Base-by-base conservation (phyloP, 306 rosid species). In the Chamaecrista fasciculata region DNA sequence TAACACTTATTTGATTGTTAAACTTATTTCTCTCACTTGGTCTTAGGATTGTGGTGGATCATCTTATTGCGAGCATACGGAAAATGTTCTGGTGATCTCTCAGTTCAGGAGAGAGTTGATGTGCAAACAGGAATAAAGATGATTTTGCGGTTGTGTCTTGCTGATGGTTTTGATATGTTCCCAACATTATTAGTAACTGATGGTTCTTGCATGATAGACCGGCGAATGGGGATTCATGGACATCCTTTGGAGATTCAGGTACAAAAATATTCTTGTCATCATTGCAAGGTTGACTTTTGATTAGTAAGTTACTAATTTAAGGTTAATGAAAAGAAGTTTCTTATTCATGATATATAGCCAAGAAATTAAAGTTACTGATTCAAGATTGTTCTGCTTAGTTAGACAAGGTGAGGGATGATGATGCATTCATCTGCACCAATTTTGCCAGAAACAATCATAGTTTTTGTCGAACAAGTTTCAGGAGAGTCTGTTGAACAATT, bases 161-260 rank as follows among this genome's bases (percentile, higher is more conserved):
- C 96, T 55, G 93, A 91, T 81, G 97, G 97, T 55, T 91, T 91
- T 76, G 97, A 91, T 48, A 91, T 91, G 97, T 91, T 91, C 70
- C 97, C 97, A 50, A 88, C 97, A 25, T 74, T 88, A 60, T 75
- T 91, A 76, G 96, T 91, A 16, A 91, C 96, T 0, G 96, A 88
- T 64, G 97, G 96, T 46, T 81, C 97, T 67, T 91, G 96, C 85
- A 91, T 91, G 97, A 88, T 91, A 77, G 97, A 91, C 86, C 82
- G 97, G 6, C 87, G 97, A 51, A 88, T 91, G 97, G 97, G 97
- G 44, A 91, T 86, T 73, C 97, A 91, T 60, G 97, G 97, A 48
- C 97, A 91, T 81, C 97, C 97, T 61, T 68, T 91, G 49, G 96
- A 91, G 77, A 91, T 91, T 59, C 97, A 88, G 91, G 96, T 91